phyloP scores from a whole-genome alignment of 2,329 filamentous ascomycete genomes.

The Ophioceras dolichostomum region DNA sequence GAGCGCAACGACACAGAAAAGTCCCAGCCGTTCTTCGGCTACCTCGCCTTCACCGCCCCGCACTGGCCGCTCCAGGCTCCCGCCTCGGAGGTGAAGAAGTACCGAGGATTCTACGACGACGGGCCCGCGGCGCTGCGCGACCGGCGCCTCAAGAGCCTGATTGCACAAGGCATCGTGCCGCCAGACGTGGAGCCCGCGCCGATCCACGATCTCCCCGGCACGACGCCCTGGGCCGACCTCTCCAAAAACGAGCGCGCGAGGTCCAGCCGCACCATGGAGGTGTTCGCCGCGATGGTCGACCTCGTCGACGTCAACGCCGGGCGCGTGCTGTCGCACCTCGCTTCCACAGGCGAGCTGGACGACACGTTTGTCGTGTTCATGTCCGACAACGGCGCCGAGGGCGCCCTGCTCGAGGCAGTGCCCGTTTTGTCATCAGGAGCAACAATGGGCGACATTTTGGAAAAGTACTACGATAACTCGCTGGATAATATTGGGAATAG shows the following conservation, averaged over 20 bases:
- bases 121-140: constrained; percentile 44
- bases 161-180: constrained; percentile 41
- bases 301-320: constrained; percentile 47
- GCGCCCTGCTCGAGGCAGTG: constrained; percentile 4
- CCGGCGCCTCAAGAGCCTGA: constrained; percentile 39
- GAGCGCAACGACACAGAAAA: constrained; percentile 25
- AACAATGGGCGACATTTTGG: constrained; percentile 11
- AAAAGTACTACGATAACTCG: constrained; percentile 44
- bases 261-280: constrained; percentile 44
- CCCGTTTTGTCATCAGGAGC: constrained; percentile 8
- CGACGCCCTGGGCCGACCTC: constrained; percentile 35
- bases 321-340: constrained; percentile 42
- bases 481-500: constrained; percentile 41
- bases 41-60: constrained; percentile 48
- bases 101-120: constrained; percentile 46
- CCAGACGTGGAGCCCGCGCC: constrained; percentile 37
- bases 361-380: constrained; percentile 29
- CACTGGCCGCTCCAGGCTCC: constrained; percentile 53
- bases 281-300: constrained; percentile 53
- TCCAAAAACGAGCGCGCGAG: constrained; percentile 30
- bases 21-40: constrained; percentile 41
- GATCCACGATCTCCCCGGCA: constrained; percentile 26
- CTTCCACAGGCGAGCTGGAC: constrained; percentile 43
- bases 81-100: constrained; percentile 39
- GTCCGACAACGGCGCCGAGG: constrained; percentile 8